Evolutionary conservation across 108 stramenopile species (phyloP), one percentile per base, ranked within the genome.

Genomic region (Cyclotella sp.): DNA sequence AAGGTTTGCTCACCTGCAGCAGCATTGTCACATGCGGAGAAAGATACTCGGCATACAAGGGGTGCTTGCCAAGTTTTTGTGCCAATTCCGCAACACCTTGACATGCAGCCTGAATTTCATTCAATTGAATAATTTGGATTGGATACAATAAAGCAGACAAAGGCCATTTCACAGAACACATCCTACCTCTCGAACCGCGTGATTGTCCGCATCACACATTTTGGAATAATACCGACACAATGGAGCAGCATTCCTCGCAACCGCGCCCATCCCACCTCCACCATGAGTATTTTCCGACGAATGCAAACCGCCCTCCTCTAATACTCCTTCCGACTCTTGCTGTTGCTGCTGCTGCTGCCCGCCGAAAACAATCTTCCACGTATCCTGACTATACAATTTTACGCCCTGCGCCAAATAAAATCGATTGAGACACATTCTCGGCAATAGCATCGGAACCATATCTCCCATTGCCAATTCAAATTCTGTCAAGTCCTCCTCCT

Each of bases 351-450:
- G 5, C 13, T 39, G 43, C 64, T 58, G 29, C 41, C 16, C 55
- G 12, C 77, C 80, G 64, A 97, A 94, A 58, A 95, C 73, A 5
- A 88, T 47, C 61, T 84, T 88, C 98, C 98, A 98, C 12, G 97
- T 97, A 63, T 98, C 95, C 69, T 98, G 98, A 52, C 87, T 89
- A 71, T 95, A 98, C 49, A 98, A 69, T 59, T 95, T 95, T 68
- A 98, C 98, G 21, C 97, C 97, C 75, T 97, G 96, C 0, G 98
- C 97, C 58, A 98, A 83, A 63, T 98, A 98, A 65, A 98, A 97
- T 63, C 98, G 94, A 87, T 98, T 98, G 60, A 98, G 85, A 80
- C 97, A 98, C 97, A 98, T 98, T 39, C 96, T 92, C 28, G 97
- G 97, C 12, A 97, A 72, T 28, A 98, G 73, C 18, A 86, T 70